Evolutionary conservation across 352 stramenopile genomes (phyloP).

Genomic region (Phytopythium ostracodes): DNA sequence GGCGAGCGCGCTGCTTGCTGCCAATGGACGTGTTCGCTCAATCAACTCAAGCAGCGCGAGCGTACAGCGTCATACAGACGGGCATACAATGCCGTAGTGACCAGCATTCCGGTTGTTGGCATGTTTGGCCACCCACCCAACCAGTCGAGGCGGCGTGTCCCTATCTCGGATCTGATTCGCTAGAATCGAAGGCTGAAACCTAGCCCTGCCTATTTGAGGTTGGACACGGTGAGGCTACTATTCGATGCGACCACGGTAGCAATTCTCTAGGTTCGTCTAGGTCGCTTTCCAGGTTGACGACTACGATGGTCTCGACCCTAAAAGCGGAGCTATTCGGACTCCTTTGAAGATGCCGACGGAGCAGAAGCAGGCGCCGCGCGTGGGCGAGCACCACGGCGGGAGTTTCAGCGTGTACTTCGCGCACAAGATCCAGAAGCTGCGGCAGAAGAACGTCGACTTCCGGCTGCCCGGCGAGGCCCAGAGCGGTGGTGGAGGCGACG

Average conservation of each 20-base stretch:
- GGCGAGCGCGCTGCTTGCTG: too few relatives aligned
- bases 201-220: neutral
- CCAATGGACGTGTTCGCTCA: conserved; percentile 5
- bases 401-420: conserved; percentile 89
- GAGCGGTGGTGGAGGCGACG: too few relatives aligned
- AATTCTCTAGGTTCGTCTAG: too few relatives aligned
- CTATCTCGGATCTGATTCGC: conserved; percentile 3
- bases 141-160: conserved; percentile 3
- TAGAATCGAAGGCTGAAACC: neutral
- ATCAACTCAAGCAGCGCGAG: neutral
- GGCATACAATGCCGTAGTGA: neutral
- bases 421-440: conserved; percentile 90
- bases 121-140: neutral
- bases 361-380: conserved; percentile 37
- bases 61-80: too few relatives aligned
- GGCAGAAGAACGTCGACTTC: conserved; percentile 60
- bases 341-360: neutral
- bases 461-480: neutral
- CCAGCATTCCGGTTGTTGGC: neutral
- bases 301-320: too few relatives aligned
- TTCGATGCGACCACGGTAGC: too few relatives aligned
- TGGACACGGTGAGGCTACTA: neutral
- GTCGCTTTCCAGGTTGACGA: too few relatives aligned
- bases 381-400: conserved; percentile 86
- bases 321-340: too few relatives aligned